Evolutionary conservation across 75 land plant genomes (phyloP).

Genomic region (Pinus tabuliformis): DNA sequence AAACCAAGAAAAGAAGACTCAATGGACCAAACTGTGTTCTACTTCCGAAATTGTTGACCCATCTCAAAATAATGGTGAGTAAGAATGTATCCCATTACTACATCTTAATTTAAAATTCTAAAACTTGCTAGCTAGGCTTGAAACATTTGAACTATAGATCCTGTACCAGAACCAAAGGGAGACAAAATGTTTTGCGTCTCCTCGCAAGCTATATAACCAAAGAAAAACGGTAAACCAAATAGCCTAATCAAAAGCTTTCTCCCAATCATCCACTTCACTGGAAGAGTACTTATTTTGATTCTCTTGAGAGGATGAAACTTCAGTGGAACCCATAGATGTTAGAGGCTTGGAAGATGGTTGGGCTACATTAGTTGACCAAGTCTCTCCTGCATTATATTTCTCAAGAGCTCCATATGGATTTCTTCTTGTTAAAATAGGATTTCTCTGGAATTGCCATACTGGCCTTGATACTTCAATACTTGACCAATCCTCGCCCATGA

Average conservation of each 20-base stretch:
- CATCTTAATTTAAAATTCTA: no score
- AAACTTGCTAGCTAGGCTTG: no score
- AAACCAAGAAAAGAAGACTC: no score
- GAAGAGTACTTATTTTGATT: slow-evolving; percentile 1
- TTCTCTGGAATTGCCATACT: slow-evolving; percentile 47
- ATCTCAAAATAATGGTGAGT: no score
- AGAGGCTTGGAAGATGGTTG: neutral
- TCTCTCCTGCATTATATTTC: slow-evolving; percentile 9
- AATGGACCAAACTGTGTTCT: no score
- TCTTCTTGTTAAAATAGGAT: slow-evolving; percentile 34
- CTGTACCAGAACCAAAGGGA: no score
- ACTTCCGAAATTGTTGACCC: no score
- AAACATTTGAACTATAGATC: no score
- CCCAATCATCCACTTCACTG: slow-evolving; percentile 66
- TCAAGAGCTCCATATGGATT: slow-evolving; percentile 74
- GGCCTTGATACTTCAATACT: slow-evolving; percentile 14
- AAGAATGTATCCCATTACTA: no score
- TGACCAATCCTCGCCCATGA: slow-evolving; percentile 57
- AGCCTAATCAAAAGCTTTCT: slow-evolving; percentile 48
- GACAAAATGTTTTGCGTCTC: no score
- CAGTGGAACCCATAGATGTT: slow-evolving; percentile 1
- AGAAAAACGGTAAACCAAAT: no score
- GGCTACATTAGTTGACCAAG: slow-evolving; percentile 4
- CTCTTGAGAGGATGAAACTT: neutral
- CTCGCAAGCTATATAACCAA: no score